These are phyloP conservation scores for Collybiopsis confluens DNA, from an alignment of 768 basidiomycete species.

Conservation along the genomic window DNA sequence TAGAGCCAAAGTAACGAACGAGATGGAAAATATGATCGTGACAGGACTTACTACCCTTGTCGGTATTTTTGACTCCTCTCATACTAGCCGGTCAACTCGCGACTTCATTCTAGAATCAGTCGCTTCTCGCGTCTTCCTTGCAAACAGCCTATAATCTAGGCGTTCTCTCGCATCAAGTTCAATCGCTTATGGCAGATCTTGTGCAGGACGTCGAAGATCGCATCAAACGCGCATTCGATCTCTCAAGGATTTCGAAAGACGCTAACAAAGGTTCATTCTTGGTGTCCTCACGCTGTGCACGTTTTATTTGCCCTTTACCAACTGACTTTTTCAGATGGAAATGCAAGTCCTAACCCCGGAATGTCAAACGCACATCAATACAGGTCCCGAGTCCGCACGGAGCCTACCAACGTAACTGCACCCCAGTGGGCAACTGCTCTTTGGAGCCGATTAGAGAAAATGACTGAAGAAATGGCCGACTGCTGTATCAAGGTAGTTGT, in stretches of 20 bases:
- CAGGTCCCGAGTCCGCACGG: constrained; percentile 82
- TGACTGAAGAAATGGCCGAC: constrained; percentile 86
- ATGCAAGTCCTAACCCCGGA: constrained; percentile 1
- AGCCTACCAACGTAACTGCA: constrained; percentile 84
- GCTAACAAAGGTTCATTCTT: constrained; percentile 64
- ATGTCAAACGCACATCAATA: constrained; percentile 38
- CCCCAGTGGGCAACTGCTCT: constrained; percentile 82
- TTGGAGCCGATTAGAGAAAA: constrained; percentile 75
- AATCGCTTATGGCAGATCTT: constrained; percentile 72
- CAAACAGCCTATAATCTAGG: constrained; percentile 95
- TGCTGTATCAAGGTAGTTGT: constrained; percentile 78
- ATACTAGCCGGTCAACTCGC: constrained; percentile 4
- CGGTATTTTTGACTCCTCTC: constrained; percentile 22
- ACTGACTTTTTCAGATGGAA: constrained; percentile 6
- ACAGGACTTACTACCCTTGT: constrained; percentile 76
- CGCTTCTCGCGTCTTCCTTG: constrained; percentile 85
- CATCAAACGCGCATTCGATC: constrained; percentile 81
- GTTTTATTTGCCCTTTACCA: constrained; percentile 1
- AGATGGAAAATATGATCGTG: constrained; percentile 92
- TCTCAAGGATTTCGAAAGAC: constrained; percentile 82
- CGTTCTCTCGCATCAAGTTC: constrained; percentile 78
- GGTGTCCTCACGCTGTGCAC: constrained; percentile 1
- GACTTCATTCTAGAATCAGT: constrained; percentile 63
- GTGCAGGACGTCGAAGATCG: constrained; percentile 80
- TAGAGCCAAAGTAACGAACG: constrained; percentile 62